Evolutionary conservation across 2,329 filamentous ascomycete species (phyloP), one percentile per base, ranked within the genome.

Genomic region (Pseudogymnoascus sp.): DNA sequence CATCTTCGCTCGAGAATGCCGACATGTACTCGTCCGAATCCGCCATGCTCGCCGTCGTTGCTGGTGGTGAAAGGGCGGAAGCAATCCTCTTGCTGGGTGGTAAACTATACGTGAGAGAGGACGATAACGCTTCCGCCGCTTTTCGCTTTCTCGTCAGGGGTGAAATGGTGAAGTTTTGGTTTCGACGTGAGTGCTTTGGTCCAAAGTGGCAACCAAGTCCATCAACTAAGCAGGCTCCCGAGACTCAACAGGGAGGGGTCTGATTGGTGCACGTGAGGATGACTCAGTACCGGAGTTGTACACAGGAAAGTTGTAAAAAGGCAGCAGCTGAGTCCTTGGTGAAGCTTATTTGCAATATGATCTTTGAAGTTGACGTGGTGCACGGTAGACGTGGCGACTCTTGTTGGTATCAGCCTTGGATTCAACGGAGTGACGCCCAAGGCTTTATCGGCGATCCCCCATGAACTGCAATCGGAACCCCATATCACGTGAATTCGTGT

Each of bases 21-120:
- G 90, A 96, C 83, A 95, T 89, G 76, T 93, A 93, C 65, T 97
- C 93, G 71, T 97, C 93, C 7, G 93, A 97, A 78, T 96, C 92
- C 93, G 97, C 97, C 67, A 80, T 84, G 75, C 79, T 79, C 61
- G 77, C 80, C 21, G 73, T 72, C n/a, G 75, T 78, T 4, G 83
- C 84, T 14, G 83, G 82, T 21, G 86, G 85, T 42, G 73, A 70
- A 66, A 72, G 72, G 69, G 74, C 74, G 69, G 76, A 74, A 67
- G 72, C 75, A 65, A 73, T 69, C 67, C 70, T 69, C 65, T 73
- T 71, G 66, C 64, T 71, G 64, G 70, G 67, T 72, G 71, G 67
- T 67, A 65, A 67, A 67, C 71, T 64, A 67, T 69, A 64, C 65
- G 75, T 73, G 70, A 75, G 67, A 64, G 68, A 67, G 66, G 69